Evolutionary conservation across 306 rosid genomes (phyloP).

Genomic region (Vigna radiata): DNA sequence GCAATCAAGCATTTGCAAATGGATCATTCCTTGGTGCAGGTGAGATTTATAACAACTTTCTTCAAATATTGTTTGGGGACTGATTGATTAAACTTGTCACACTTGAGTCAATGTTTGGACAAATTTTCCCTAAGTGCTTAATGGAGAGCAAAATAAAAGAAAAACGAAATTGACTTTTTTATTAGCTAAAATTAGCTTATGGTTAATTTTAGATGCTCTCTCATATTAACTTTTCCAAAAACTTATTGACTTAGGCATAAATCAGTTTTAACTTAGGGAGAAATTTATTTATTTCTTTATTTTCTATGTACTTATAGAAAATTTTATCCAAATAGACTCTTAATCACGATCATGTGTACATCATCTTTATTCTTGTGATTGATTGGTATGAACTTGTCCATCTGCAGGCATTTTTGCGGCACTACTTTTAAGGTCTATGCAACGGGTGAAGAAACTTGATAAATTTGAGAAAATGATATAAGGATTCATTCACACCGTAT

Average conservation of each 20-base stretch:
- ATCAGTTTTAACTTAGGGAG: too few relatives aligned
- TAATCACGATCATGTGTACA: conserved; percentile 18
- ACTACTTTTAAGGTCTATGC: conserved; percentile 72
- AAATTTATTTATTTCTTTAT: too few relatives aligned
- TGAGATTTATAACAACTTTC: conserved; percentile 35
- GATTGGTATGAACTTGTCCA: conserved; percentile 16
- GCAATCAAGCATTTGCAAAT: conserved; percentile 67
- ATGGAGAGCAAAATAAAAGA: too few relatives aligned
- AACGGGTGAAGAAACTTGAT: conserved; percentile 74
- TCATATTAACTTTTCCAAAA: too few relatives aligned
- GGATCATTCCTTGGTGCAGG: conserved; percentile 94
- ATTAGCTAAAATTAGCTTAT: too few relatives aligned
- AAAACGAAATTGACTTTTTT: too few relatives aligned
- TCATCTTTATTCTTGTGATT: conserved; percentile 10
- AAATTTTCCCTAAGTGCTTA: too few relatives aligned
- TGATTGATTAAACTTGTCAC: not conserved
- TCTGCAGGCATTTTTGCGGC: conserved; percentile 72
- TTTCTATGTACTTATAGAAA: too few relatives aligned
- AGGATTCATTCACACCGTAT: conserved; percentile 32
- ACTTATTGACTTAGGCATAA: too few relatives aligned
- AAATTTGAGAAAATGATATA: conserved; percentile 83
- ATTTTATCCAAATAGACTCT: too few relatives aligned
- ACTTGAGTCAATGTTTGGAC: too few relatives aligned
- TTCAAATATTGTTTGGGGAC: not conserved
- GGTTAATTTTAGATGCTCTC: too few relatives aligned